Percentiles rank a stretch among this genome's conserved stretches.
These are phyloP conservation scores for Penicillium sclerotiorum DNA, from an alignment of 2,329 filamentous ascomycete species.

Conservation along the genomic window DNA sequence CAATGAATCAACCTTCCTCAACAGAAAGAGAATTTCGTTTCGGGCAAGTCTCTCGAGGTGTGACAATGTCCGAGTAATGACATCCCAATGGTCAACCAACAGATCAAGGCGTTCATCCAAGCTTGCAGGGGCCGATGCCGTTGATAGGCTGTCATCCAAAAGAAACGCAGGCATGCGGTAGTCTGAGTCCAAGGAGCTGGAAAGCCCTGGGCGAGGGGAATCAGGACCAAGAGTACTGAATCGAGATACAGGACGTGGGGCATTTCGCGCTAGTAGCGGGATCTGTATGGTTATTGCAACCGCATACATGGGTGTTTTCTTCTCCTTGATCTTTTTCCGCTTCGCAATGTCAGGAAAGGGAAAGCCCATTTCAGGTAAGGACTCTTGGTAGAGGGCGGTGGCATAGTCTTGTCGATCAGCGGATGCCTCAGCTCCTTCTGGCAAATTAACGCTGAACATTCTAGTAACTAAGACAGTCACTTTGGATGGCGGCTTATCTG, in stretches of 20 bases:
- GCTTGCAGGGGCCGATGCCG: slow-evolving; percentile 50
- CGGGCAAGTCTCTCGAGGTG: slow-evolving; percentile 56
- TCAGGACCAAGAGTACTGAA: slow-evolving; percentile 38
- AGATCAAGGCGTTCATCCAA: slow-evolving; percentile 59
- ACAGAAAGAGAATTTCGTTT: slow-evolving; percentile 53
- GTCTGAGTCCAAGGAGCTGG: slow-evolving; percentile 47
- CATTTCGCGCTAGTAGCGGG: slow-evolving; percentile 43
- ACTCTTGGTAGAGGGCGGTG: slow-evolving; percentile 36
- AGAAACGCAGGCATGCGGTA: slow-evolving; percentile 40
- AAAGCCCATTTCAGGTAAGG: slow-evolving; percentile 37
- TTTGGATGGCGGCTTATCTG: slow-evolving; percentile 46
- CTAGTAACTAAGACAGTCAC: slow-evolving; percentile 60
- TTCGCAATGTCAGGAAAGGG: slow-evolving; percentile 44
- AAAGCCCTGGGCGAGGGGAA: slow-evolving; percentile 36
- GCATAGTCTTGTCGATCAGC: slow-evolving; percentile 37
- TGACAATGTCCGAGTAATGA: slow-evolving; percentile 59
- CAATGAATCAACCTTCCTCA: slow-evolving; percentile 51
- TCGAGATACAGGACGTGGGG: slow-evolving; percentile 38
- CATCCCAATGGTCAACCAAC: slow-evolving; percentile 61
- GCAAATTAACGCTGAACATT: slow-evolving; percentile 60
- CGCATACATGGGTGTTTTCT: slow-evolving; percentile 62
- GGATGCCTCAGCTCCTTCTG: slow-evolving; percentile 46
- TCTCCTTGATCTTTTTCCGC: slow-evolving; percentile 52
- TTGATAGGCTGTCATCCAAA: slow-evolving; percentile 46
- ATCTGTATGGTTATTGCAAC: slow-evolving; percentile 60